Base-by-base conservation (phyloP, 495 filamentous ascomycete species). In the Xylaria bambusicola region DNA sequence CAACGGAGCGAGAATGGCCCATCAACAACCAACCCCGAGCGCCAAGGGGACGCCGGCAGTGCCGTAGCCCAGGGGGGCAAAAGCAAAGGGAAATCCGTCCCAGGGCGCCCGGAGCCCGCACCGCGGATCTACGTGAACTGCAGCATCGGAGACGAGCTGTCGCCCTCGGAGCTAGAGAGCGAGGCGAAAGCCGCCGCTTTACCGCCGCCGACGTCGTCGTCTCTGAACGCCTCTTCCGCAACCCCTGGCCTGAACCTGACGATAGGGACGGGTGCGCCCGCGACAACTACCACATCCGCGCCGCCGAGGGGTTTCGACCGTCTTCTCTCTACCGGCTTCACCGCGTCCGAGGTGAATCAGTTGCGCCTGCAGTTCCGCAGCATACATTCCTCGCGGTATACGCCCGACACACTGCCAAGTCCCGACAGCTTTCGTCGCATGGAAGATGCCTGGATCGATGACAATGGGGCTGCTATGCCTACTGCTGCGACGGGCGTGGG, bases 371-470 rank as follows among this genome's bases (percentile, higher is more conserved):
- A 96, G 71, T 97, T 97, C 75, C 82, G 88, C 35, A 84, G 86
- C 27, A 83, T 93, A 51, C 90, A 94, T 62, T 80, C 87, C 17
- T 79, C 86, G 52, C 84, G 88, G 8, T 86, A 89, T 56, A 94
- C 92, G 8, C 90, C 89, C 7, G 91, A 95, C 68, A 90, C 88
- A 1, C 90, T 96, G 88, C 92, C 92, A 6, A 79, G 75, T 47
- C 79, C 81, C 3, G 71, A 75, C 64, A 72, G 71, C 10, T 71
- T 79, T 72, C 81, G 62, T 68, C 81, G 56, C 60, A 87, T 97
- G 60, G 94, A 98, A 67, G 93, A 98, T 62, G 78, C 87, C 10
- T 98, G 94, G 94, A 88, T 98, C 63, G 94, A 98, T 58, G 86
- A 85, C 63, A 86, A 86, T 56, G 78, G 77, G 38, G 63, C 62